Evolutionary conservation across 208 protist genomes (phyloP).

Genomic region (Borovskyia barvae): DNA sequence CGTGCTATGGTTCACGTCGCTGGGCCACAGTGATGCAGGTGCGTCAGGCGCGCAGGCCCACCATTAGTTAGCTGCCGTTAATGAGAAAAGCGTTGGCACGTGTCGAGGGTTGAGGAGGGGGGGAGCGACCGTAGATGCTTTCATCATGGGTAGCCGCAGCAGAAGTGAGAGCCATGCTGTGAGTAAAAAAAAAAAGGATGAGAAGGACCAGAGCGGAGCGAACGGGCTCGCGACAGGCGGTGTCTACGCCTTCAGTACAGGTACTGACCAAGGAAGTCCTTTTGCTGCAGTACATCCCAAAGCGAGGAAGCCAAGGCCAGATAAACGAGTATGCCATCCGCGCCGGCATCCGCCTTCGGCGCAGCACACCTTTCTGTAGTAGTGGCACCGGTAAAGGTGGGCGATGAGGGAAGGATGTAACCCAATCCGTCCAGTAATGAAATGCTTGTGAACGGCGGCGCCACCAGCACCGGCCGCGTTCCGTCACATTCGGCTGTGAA

Average conservation of each 20-base stretch:
- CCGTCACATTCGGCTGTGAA: constrained; percentile 9
- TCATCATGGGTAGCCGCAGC: too few relatives aligned
- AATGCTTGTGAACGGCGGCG: constrained; percentile 25
- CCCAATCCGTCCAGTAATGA: constrained; percentile 26
- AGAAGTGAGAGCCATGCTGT: too few relatives aligned
- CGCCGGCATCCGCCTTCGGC: background rate
- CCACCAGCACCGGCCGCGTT: constrained; percentile 10
- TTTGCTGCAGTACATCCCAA: constrained; percentile 11
- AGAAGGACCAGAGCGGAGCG: too few relatives aligned
- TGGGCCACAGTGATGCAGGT: too few relatives aligned
- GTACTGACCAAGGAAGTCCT: constrained; percentile 2
- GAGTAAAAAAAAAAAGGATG: too few relatives aligned
- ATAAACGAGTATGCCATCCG: constrained; percentile 15
- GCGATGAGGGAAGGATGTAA: constrained; percentile 22
- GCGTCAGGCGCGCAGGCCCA: too few relatives aligned
- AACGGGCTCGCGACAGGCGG: too few relatives aligned
- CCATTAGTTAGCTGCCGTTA: too few relatives aligned
- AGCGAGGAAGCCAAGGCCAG: background rate
- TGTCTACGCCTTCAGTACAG: constrained; percentile 3
- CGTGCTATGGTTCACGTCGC: too few relatives aligned
- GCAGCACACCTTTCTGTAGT: background rate
- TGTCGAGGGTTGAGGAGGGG: too few relatives aligned
- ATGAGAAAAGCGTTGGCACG: too few relatives aligned
- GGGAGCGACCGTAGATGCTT: too few relatives aligned
- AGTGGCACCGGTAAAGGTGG: background rate